A percentile compares a stretch with the other conserved stretches of the same genome.
phyloP scores from a whole-genome alignment of 2,329 filamentous ascomycete species.

The Fusarium sulawesiense region DNA sequence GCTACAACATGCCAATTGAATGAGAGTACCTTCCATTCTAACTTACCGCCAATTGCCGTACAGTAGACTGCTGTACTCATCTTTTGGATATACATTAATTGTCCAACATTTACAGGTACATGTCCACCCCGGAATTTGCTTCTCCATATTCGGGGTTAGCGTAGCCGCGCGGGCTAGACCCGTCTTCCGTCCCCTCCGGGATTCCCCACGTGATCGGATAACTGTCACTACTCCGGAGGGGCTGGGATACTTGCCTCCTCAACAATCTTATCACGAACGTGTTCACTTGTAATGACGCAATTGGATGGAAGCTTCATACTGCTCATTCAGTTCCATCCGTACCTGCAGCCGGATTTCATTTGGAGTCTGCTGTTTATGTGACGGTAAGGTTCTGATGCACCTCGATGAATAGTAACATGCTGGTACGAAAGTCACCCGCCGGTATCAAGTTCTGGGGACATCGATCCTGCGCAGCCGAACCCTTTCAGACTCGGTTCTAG shows the following conservation, averaged over 20 bases:
- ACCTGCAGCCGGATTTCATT: neutral
- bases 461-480: too few species aligned
- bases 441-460: too few species aligned
- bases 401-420: too few species aligned
- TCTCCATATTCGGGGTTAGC: neutral
- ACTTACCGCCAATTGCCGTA: too few species aligned
- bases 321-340: rapidly evolving
- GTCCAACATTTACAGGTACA: rapidly evolving
- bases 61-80: too few species aligned
- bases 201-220: conserved; percentile 30
- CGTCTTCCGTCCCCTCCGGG: neutral
- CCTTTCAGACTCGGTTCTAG: neutral
- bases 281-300: neutral
- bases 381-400: too few species aligned
- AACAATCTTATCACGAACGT: neutral
- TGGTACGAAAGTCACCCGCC: too few species aligned
- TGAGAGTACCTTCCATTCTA: rapidly evolving
- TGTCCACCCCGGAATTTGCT: neutral
- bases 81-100: neutral
- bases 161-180: neutral
- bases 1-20: too few species aligned
- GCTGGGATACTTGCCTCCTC: neutral
- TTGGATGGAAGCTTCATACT: neutral
- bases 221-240: neutral
- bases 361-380: too few species aligned